phyloP scores from a whole-genome alignment of 371 early-diverging fungal species.

The Smittium culicis region DNA sequence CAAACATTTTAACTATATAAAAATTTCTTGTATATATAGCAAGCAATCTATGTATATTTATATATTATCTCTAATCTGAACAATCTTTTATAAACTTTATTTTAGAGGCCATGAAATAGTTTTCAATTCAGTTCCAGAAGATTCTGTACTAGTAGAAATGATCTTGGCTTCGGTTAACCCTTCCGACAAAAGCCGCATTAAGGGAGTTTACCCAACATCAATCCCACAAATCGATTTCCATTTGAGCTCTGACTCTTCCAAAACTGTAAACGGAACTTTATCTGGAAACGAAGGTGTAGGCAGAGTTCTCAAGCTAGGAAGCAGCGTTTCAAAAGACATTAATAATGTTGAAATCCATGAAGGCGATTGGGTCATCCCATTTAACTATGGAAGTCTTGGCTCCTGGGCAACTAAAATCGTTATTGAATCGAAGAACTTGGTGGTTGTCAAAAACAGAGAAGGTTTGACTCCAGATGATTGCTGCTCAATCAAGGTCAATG shows the following conservation, averaged over 20 bases:
- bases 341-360: slow-evolving; percentile 26
- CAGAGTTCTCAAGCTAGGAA: slow-evolving; percentile 35
- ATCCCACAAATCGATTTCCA: not conserved
- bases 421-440: not conserved
- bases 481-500: slow-evolving; percentile 78
- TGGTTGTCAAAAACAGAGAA: slow-evolving; percentile 12
- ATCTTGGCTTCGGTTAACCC: slow-evolving; percentile 88
- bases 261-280: slow-evolving; percentile 18
- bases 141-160: slow-evolving; percentile 40
- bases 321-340: slow-evolving; percentile 26
- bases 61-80: not conserved
- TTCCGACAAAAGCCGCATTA: slow-evolving; percentile 86
- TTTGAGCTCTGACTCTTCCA: not conserved
- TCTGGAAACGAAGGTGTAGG: slow-evolving; percentile 84
- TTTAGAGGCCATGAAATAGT: not conserved
- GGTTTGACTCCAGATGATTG: slow-evolving; percentile 41
- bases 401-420: slow-evolving; percentile 6
- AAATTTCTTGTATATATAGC: not conserved
- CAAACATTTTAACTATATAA: not conserved
- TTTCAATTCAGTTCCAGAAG: slow-evolving; percentile 1
- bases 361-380: slow-evolving; percentile 71
- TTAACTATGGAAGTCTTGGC: slow-evolving; percentile 6
- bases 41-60: not conserved
- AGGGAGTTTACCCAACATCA: slow-evolving; percentile 68
- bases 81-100: not conserved